phyloP scores from a whole-genome alignment of 495 filamentous ascomycete species.

The Penicillium argentinense region DNA sequence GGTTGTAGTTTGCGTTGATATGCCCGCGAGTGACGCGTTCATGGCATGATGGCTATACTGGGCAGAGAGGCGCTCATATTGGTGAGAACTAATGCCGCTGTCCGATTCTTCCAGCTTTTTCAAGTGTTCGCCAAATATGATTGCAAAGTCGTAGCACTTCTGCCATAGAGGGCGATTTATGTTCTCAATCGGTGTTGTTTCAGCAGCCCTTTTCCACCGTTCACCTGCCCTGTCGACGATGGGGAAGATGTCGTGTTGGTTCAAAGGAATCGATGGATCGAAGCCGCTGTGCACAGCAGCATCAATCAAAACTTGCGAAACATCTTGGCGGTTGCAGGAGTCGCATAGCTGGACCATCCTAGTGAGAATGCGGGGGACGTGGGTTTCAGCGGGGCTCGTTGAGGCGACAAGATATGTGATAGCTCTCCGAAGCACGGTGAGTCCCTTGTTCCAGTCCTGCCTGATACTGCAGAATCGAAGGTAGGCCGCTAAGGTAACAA shows the following conservation, averaged over 20 bases:
- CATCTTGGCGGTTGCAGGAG: constrained; percentile 29
- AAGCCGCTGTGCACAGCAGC: constrained; percentile 43
- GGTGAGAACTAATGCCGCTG: constrained; percentile 9
- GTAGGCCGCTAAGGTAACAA: constrained; percentile 37
- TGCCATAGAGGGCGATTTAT: constrained; percentile 29
- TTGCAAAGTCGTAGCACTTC: constrained; percentile 38
- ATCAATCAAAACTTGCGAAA: constrained; percentile 34
- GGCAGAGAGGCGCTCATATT: constrained; percentile 24
- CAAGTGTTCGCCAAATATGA: constrained; percentile 26
- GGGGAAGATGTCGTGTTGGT: constrained; percentile 30
- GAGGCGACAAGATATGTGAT: constrained; percentile 39
- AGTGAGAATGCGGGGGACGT: constrained; percentile 35
- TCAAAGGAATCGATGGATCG: constrained; percentile 20
- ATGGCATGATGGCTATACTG: constrained; percentile 30
- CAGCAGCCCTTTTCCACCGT: constrained; percentile 32
- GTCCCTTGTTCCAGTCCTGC: constrained; percentile 38
- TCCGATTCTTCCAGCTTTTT: constrained; percentile 19
- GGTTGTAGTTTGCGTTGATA: background rate
- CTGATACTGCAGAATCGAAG: constrained; percentile 41
- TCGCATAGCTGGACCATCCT: constrained; percentile 44
- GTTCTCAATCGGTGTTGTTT: constrained; percentile 10
- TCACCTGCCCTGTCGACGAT: constrained; percentile 20
- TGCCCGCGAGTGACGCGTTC: constrained; percentile 17
- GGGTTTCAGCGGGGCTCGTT: constrained; percentile 21
- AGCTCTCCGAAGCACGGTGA: constrained; percentile 32